phyloP scores from a whole-genome alignment of 1,139 yeast genomes.

The Debaryomyces udenii region DNA sequence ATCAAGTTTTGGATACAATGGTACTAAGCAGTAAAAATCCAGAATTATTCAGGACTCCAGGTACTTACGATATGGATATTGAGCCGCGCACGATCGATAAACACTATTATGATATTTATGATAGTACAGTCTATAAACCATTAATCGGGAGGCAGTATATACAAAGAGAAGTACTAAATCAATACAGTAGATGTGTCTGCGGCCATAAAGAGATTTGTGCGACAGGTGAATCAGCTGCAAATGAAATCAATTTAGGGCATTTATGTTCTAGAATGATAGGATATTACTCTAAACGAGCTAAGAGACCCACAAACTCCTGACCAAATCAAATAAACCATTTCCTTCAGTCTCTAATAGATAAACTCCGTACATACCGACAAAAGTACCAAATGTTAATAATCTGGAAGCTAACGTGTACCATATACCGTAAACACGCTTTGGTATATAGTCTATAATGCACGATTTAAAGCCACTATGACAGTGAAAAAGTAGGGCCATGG shows the following conservation, averaged over 20 bases:
- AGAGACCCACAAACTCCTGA: conserved; percentile 46
- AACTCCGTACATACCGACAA: conserved; percentile 65
- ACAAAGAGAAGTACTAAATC: not conserved
- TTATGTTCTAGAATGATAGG: not conserved
- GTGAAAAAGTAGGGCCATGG: conserved; percentile 61
- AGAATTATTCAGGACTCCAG: too few species aligned
- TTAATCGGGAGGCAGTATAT: conserved; percentile 2
- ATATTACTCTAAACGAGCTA: conserved; percentile 11
- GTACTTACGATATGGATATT: too few species aligned
- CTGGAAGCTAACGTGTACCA: conserved; percentile 65
- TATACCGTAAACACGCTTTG: conserved; percentile 69
- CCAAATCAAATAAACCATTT: conserved; percentile 58
- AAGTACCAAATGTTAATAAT: conserved; percentile 64
- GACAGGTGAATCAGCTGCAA: too few species aligned
- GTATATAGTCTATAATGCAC: conserved; percentile 80
- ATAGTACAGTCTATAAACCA: conserved; percentile 6
- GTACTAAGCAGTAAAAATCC: too few species aligned
- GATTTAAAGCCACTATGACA: conserved; percentile 73
- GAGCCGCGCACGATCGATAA: too few species aligned
- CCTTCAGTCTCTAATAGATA: conserved; percentile 60
- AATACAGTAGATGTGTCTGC: too few species aligned
- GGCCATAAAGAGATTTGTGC: not conserved
- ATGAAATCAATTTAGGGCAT: not conserved
- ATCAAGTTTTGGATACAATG: too few species aligned
- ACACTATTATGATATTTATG: too few species aligned